Base-by-base conservation (phyloP, 352 stramenopile genomes). In the Phytophthora sojae region DNA sequence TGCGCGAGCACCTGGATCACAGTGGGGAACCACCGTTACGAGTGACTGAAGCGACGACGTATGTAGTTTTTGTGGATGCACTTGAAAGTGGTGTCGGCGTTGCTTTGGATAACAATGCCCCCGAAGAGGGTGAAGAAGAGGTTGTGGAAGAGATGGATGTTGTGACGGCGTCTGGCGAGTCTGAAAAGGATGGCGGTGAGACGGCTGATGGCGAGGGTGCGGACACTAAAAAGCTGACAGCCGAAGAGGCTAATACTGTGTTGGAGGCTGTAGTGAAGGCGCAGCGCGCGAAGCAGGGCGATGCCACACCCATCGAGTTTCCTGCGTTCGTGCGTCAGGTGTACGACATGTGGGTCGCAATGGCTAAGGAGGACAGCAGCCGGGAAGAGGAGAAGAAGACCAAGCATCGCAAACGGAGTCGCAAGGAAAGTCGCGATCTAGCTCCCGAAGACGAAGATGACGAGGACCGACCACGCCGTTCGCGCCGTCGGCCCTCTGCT, bases 41-140 rank as follows among this genome's bases (percentile, higher is more conserved):
- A 6, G 67, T 88, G 1, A 69, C 60, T 0, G 71, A 81, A 26
- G 57, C 68, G 11, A 83, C 77, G 6, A 81, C 64, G 12, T 90
- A 73, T 29, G 72, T 80, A 5, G 75, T 67, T 0, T 92, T 88
- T 61, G 47, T 37, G 1, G 58, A 69, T 12, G 79, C 72, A 1
- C 57, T 92, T 1, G 64, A 75, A 17, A 69, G 56, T 35, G 77
- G 83, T 9, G 75, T 91, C 4, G 49, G 67, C 11, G 29, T 62
- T 4, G 50, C 57, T 7, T 53, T 89, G 21, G 80, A 91, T 3
- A 76, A 63, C 6, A 89, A 89, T 30, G 76, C 82, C 14, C 74
- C 79, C 19, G 84, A 94, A 61, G 83, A 94, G 67, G 85, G 86
- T 5, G 86, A 93, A 51, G 86, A 89, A 73, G 75, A 73, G 1